A percentile compares a stretch with the other conserved stretches of the same genome.
These are phyloP conservation scores for Rhododendron henanense DNA, from an alignment of 148 eudicot genomes.

Conservation along the genomic window DNA sequence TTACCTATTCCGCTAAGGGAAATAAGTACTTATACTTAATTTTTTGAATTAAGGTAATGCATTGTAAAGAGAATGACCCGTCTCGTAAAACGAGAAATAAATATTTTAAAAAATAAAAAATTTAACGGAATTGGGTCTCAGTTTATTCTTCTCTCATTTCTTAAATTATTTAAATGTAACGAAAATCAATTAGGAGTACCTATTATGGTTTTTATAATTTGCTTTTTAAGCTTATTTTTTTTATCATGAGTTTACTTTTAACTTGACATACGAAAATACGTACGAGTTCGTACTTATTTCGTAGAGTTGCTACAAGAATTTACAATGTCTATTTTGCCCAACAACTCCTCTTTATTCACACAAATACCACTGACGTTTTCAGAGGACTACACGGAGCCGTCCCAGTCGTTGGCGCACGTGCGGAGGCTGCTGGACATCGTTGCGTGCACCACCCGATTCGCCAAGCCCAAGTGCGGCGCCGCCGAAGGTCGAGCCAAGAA, in stretches of 20 bases:
- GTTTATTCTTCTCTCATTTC: background rate
- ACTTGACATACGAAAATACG: background rate
- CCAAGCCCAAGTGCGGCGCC: slow-evolving; percentile 46
- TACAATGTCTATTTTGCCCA: background rate
- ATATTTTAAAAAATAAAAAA: too few relatives aligned
- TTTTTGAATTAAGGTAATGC: too few relatives aligned
- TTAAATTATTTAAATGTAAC: too few relatives aligned
- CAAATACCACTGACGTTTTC: slow-evolving; percentile 22
- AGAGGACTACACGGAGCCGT: slow-evolving; percentile 75
- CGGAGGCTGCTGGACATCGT: slow-evolving; percentile 79
- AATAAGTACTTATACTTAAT: too few relatives aligned
- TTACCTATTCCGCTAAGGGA: too few relatives aligned
- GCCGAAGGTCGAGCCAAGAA: slow-evolving; percentile 37
- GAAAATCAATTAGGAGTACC: too few relatives aligned
- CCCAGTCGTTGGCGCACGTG: slow-evolving; percentile 65
- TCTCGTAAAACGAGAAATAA: too few relatives aligned
- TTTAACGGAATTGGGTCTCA: background rate
- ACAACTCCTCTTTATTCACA: slow-evolving; percentile 14
- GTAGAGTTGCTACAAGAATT: background rate
- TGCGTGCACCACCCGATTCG: slow-evolving; percentile 81
- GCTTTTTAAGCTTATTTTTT: background rate
- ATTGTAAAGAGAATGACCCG: too few relatives aligned
- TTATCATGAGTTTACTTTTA: background rate
- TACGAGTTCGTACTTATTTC: background rate
- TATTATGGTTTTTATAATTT: too few relatives aligned